A percentile compares a stretch with the other conserved stretches of the same genome.
Conservation (phyloP, 495 filamentous ascomycete species). For the Aspergillus biplanus region DNA sequence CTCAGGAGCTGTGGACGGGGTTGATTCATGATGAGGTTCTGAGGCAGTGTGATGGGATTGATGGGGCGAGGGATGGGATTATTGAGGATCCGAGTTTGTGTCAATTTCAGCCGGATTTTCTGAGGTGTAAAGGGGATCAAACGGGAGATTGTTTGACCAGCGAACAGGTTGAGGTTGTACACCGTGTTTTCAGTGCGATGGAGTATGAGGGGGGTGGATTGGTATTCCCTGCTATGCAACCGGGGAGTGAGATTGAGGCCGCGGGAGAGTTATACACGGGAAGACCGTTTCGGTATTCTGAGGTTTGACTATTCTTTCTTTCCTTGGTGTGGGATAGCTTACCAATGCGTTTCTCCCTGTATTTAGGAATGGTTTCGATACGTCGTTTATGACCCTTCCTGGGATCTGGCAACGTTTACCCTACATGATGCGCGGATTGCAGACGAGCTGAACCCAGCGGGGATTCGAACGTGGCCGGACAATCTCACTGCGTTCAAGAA, state of each 20-base stretch:
- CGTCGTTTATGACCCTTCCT: slow-evolving; percentile 46
- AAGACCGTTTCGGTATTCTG: not conserved
- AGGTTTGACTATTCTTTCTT: not conserved
- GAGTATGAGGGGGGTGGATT: slow-evolving; percentile 44
- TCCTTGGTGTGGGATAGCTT: not conserved
- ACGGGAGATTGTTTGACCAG: not conserved
- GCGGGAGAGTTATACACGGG: slow-evolving; percentile 22
- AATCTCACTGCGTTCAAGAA: slow-evolving; percentile 32
- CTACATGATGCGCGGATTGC: slow-evolving; percentile 28
- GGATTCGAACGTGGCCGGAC: slow-evolving; percentile 39
- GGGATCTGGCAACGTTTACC: slow-evolving; percentile 36
- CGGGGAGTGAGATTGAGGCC: slow-evolving; percentile 28
- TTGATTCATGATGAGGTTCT: slow-evolving; percentile 52
- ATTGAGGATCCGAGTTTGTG: slow-evolving; percentile 57
- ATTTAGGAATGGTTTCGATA: slow-evolving; percentile 38
- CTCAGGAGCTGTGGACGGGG: slow-evolving; percentile 41
- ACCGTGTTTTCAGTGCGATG: slow-evolving; percentile 52
- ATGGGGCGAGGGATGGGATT: slow-evolving; percentile 58
- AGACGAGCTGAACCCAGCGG: slow-evolving; percentile 29
- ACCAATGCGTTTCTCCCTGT: not conserved
- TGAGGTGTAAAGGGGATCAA: slow-evolving; percentile 42
- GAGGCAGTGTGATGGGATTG: slow-evolving; percentile 58
- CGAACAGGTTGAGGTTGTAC: slow-evolving; percentile 26
- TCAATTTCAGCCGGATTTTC: slow-evolving; percentile 44
- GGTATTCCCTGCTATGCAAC: slow-evolving; percentile 45